These are phyloP conservation scores for Rachicladosporium sp. DNA, from an alignment of 2,329 filamentous ascomycete species.

Conservation along the genomic window DNA sequence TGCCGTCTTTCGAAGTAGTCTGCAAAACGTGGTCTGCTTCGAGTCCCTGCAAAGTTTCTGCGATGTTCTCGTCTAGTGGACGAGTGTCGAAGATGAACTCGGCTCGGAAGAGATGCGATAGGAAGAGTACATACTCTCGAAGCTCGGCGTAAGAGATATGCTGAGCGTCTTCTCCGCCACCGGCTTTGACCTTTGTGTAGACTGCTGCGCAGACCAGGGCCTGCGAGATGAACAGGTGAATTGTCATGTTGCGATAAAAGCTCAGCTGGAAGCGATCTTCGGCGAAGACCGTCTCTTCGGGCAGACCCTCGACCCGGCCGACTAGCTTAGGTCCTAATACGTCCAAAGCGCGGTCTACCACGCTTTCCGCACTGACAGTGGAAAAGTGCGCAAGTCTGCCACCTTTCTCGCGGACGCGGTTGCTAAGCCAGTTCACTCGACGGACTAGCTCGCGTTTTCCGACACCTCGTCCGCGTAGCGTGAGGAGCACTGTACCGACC, in stretches of 20 bases:
- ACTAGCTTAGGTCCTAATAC: conserved; percentile 85
- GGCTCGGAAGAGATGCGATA: conserved; percentile 85
- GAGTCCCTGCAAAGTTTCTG: conserved; percentile 64
- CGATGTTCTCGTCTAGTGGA: conserved; percentile 66
- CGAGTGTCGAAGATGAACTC: conserved; percentile 95
- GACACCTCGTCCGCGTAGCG: conserved; percentile 79
- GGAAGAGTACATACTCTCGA: conserved; percentile 68
- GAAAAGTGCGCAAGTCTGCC: conserved; percentile 91
- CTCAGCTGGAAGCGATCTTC: conserved; percentile 91
- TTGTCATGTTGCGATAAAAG: conserved; percentile 99
- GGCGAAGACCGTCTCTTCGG: conserved; percentile 86
- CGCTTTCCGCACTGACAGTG: conserved; percentile 61
- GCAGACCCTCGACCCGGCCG: conserved; percentile 62
- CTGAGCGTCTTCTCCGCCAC: conserved; percentile 72
- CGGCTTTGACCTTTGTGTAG: conserved; percentile 82
- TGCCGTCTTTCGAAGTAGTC: conserved; percentile 45
- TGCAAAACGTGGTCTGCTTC: conserved; percentile 68
- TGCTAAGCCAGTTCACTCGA: conserved; percentile 80
- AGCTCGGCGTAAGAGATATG: conserved; percentile 53
- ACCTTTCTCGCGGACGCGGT: conserved; percentile 70
- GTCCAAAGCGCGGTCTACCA: conserved; percentile 80
- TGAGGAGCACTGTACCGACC: conserved; percentile 86
- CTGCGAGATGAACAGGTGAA: conserved; percentile 92
- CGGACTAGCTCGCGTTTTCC: conserved; percentile 76
- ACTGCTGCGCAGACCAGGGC: conserved; percentile 80